These are phyloP conservation scores for Orobanche coerulescens DNA, from an alignment of 257 asterid genomes.

Conservation along the genomic window DNA sequence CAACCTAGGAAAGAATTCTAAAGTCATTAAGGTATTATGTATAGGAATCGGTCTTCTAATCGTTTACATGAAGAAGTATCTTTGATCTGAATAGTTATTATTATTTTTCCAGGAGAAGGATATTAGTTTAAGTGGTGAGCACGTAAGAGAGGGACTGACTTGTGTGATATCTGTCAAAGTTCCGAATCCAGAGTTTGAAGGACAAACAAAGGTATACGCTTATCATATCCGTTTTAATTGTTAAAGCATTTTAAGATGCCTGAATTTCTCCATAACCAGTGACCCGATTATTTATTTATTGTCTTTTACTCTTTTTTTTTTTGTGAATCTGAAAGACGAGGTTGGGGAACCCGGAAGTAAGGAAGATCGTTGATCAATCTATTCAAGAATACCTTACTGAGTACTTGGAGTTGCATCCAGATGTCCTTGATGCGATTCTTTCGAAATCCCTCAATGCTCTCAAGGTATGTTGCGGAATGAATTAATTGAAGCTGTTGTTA, in stretches of 20 bases:
- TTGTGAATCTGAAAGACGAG: conserved; percentile 54
- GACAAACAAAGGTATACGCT: conserved; percentile 77
- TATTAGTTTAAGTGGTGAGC: conserved; percentile 84
- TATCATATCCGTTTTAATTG: not conserved
- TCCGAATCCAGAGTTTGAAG: conserved; percentile 95
- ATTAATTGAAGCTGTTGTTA: conserved; percentile 12
- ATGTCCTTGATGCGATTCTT: conserved; percentile 74
- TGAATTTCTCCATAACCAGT: not conserved
- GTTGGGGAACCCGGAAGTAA: conserved; percentile 94
- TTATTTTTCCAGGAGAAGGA: conserved; percentile 73
- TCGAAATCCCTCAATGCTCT: conserved; percentile 90
- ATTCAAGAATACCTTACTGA: conserved; percentile 86
- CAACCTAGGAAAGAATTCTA: conserved; percentile 83
- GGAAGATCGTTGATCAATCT: conserved; percentile 74
- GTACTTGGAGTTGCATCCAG: conserved; percentile 95
- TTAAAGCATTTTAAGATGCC: not conserved
- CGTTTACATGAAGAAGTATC: not conserved
- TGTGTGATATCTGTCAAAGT: conserved; percentile 93
- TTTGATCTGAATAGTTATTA: conserved; percentile 12
- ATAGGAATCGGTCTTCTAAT: not conserved
- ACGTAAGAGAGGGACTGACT: conserved; percentile 94
- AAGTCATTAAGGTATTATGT: conserved; percentile 62
- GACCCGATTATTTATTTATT: not conserved
- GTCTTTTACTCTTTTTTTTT: not conserved
- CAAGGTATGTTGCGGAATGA: conserved; percentile 47